phyloP scores from a whole-genome alignment of 768 basidiomycete genomes.

The Suillus paluster region DNA sequence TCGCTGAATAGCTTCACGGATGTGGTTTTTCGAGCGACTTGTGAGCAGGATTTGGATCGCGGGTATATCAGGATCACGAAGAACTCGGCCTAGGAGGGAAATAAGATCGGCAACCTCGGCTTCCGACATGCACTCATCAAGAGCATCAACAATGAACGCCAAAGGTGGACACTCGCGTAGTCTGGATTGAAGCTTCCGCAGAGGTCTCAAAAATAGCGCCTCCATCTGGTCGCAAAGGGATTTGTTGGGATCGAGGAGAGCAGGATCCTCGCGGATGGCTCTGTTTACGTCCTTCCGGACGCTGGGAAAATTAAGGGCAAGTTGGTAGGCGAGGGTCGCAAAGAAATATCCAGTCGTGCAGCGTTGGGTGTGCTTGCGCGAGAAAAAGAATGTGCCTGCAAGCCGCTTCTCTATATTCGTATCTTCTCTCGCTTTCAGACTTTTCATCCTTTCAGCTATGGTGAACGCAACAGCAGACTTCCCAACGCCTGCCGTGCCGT shows the following conservation, averaged over 20 bases:
- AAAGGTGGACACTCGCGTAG: neutral
- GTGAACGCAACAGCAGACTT: neutral
- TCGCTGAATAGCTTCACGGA: neutral
- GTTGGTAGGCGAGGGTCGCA: neutral
- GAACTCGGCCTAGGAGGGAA: neutral
- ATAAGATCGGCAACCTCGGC: neutral
- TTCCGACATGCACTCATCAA: neutral
- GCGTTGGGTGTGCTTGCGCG: neutral
- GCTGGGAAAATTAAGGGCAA: neutral
- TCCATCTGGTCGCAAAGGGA: neutral
- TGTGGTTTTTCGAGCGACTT: neutral
- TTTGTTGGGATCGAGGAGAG: neutral
- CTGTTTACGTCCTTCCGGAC: neutral
- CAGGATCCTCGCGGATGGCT: neutral
- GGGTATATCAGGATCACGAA: neutral
- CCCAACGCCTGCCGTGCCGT: neutral
- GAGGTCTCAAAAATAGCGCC: neutral
- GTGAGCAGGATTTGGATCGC: neutral
- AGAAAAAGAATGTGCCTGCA: neutral
- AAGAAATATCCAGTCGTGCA: neutral
- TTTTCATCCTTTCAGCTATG: neutral
- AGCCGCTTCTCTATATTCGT: neutral
- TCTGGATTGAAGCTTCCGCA: neutral
- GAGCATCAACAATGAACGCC: neutral
- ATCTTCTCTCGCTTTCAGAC: neutral